These are phyloP conservation scores for Cucumis variabilis DNA, from an alignment of 331 rosid species.

Conservation along the genomic window DNA sequence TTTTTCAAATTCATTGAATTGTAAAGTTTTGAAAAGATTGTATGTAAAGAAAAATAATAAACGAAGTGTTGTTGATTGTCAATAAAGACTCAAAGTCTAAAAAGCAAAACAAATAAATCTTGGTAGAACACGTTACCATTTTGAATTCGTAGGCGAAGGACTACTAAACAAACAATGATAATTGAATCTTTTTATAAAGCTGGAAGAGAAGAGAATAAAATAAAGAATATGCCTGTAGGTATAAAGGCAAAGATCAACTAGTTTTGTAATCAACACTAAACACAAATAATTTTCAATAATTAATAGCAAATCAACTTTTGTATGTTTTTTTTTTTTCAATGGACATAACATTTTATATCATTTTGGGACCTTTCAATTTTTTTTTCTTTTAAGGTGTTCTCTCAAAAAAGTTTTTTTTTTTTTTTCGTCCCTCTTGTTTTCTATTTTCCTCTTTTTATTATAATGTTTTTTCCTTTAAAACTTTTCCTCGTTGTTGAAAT, in stretches of 20 bases:
- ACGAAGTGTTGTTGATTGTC: no score
- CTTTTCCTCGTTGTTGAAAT: background rate
- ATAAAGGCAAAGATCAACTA: background rate
- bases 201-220: background rate
- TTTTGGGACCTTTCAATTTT: background rate
- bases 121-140: no score
- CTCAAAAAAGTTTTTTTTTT: background rate
- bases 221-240: background rate
- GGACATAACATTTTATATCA: background rate
- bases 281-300: background rate
- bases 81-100: no score
- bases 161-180: background rate
- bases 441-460: background rate
- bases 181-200: background rate
- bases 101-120: no score
- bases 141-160: no score
- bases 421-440: background rate
- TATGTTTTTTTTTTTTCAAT: background rate
- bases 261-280: background rate
- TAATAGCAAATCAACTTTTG: background rate
- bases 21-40: no score
- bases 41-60: no score
- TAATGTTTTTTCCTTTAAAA: background rate
- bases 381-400: background rate
- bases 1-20: no score